Evolutionary conservation across 2,329 filamentous ascomycete genomes (phyloP).

Genomic region (Fusarium tupiense): DNA sequence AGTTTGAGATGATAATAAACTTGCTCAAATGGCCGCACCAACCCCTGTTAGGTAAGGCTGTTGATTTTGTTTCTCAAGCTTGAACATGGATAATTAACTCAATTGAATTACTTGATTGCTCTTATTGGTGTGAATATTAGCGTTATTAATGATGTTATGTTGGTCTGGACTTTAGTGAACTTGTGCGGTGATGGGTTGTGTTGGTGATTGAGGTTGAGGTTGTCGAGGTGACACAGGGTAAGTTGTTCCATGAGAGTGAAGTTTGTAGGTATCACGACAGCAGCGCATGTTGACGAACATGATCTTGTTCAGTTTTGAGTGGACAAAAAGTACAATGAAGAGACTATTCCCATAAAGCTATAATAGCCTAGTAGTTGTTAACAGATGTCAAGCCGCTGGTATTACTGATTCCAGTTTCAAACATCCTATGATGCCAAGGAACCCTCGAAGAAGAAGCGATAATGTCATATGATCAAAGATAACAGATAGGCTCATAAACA

Average conservation of each 20-base stretch:
- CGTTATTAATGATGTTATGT: background rate
- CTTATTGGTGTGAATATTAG: background rate
- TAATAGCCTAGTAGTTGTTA: background rate
- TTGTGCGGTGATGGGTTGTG: background rate
- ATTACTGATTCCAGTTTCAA: background rate
- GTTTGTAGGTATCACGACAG: background rate
- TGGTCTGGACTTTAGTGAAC: background rate
- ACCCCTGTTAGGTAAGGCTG: slow-evolving; percentile 18
- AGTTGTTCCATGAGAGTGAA: background rate
- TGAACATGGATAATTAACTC: background rate
- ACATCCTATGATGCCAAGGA: too few relatives aligned
- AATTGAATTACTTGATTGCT: background rate
- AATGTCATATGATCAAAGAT: too few relatives aligned
- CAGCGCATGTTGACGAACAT: background rate
- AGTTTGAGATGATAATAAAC: slow-evolving; percentile 46
- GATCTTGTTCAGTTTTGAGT: background rate
- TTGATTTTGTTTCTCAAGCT: background rate
- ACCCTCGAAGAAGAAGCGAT: too few relatives aligned
- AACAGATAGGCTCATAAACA: background rate
- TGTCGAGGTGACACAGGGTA: slow-evolving; percentile 17
- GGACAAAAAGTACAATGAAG: too few relatives aligned
- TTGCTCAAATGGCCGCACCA: slow-evolving; percentile 55
- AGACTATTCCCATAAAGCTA: background rate
- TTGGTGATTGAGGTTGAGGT: background rate
- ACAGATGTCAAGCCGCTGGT: background rate